Evolutionary conservation across 441 rosid species (phyloP), one percentile per base, ranked within the genome.

Genomic region (Syzygium malaccense): DNA sequence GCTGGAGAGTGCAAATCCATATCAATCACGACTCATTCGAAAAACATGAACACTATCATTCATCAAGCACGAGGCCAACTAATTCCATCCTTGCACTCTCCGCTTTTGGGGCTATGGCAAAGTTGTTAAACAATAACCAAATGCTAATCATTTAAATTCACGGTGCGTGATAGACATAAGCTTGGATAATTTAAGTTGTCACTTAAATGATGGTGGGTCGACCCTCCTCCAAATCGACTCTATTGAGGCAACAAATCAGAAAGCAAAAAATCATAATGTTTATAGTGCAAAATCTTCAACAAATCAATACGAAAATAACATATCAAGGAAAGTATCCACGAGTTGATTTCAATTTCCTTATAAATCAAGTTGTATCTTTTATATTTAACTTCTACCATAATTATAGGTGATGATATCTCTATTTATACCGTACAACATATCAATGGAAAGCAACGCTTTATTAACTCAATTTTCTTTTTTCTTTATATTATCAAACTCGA

Each of bases 101-200:
- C 37, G 19, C 7, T 32, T 64, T 60, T 60, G 1, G 18, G 0
- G 0, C 11, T 64, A 28, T 64, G 71, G 37, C 2, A 0, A 64
- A 32, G n/a, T 62, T 12, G 18, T 30, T 30, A 0, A 55, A 55
- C 20, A 0, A 6, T 30, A 30, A 64, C 18, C 41, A n/a, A 30
- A 64, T 64, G 75, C 11, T 64, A 15, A 18, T n/a, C 37, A n/a
- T 64, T 64, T 15, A 64, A 64, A 64, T 64, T 4, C 75, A 64
- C 30, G 20, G 3, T 64, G 37, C 18, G 37, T 14, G 71, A 64
- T 37, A 64, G 71, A 64, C 71, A 64, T 64, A 64, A 30, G 23
- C 1, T 0, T 0, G 6, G 1, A 19, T 64, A 18, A 1, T 64
- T 62, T 62, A n/a, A 62, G 71, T 30, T 19, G 0, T 62, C 3